Conservation (phyloP, 1,284 basidiomycete species). For the Irpex sp. region DNA sequence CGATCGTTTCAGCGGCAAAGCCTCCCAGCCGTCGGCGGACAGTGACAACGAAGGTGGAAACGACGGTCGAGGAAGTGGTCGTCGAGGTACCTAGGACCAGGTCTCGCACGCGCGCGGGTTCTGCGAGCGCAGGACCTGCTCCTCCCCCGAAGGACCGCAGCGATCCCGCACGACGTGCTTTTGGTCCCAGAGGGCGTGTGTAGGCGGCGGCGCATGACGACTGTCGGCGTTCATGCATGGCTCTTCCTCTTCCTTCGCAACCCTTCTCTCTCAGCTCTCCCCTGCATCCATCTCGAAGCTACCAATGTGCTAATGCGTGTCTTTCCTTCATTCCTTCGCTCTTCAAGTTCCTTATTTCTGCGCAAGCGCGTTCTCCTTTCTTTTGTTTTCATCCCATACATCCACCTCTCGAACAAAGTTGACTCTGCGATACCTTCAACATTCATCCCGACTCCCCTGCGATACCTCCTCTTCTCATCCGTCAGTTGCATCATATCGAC, state of each 20-base stretch:
- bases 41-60: not conserved
- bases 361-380: not conserved
- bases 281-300: not conserved
- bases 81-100: conserved; percentile 15
- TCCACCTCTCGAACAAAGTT: not conserved
- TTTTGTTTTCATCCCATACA: not conserved
- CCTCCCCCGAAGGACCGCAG: conserved; percentile 23
- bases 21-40: not conserved
- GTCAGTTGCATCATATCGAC: not conserved
- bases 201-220: not conserved
- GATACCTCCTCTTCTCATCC: not conserved
- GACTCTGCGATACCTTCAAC: not conserved
- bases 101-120: conserved; percentile 15
- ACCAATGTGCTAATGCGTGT: not conserved
- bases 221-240: not conserved
- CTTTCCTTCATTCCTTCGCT: not conserved
- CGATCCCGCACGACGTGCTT: conserved; percentile 23
- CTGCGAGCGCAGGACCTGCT: conserved; percentile 4
- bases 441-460: not conserved
- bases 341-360: not conserved
- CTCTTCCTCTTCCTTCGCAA: not conserved
- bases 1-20: not conserved
- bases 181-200: conserved; percentile 15
- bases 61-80: conserved; percentile 6
- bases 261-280: not conserved